Conservation (phyloP, 495 filamentous ascomycete species). For the Neurospora sp. region DNA sequence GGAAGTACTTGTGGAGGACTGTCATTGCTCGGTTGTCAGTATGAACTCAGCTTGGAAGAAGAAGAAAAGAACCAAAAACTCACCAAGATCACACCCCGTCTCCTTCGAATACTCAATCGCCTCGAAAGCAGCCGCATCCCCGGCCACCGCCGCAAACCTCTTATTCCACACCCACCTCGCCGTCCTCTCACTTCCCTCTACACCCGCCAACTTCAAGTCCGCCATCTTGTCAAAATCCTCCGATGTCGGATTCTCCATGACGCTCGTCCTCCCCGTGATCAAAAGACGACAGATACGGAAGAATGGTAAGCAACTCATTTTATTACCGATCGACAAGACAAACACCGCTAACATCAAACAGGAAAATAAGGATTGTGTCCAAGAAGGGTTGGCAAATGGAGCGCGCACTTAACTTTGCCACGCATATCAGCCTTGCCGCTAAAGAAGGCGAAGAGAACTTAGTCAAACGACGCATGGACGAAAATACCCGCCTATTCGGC, state of each 20-base stretch:
- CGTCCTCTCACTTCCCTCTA: slow-evolving; percentile 47
- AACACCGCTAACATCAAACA: background rate
- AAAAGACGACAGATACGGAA: slow-evolving; percentile 38
- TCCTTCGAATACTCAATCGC: slow-evolving; percentile 25
- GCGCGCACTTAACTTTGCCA: slow-evolving; percentile 28
- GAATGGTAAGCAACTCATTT: slow-evolving; percentile 22
- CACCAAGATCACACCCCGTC: slow-evolving; percentile 21
- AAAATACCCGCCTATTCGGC: slow-evolving; percentile 18
- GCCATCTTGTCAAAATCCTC: slow-evolving; percentile 39
- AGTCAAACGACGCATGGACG: slow-evolving; percentile 34
- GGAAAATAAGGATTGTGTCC: slow-evolving; percentile 25
- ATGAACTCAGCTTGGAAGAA: too few relatives aligned
- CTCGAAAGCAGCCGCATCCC: slow-evolving; percentile 42
- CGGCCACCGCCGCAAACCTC: slow-evolving; percentile 44
- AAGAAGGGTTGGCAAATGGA: slow-evolving; percentile 36
- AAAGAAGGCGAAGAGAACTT: slow-evolving; percentile 23
- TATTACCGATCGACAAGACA: background rate
- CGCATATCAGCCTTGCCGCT: slow-evolving; percentile 15
- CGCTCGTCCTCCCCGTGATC: slow-evolving; percentile 41
- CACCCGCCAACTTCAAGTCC: slow-evolving; percentile 17
- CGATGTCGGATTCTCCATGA: slow-evolving; percentile 35
- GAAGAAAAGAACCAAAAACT: too few relatives aligned
- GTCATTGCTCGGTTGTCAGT: too few relatives aligned
- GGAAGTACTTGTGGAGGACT: slow-evolving; percentile 53
- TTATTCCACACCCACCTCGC: slow-evolving; percentile 47